Conservation (phyloP, 2,329 filamentous ascomycete genomes). For the Xylaria sp. region DNA sequence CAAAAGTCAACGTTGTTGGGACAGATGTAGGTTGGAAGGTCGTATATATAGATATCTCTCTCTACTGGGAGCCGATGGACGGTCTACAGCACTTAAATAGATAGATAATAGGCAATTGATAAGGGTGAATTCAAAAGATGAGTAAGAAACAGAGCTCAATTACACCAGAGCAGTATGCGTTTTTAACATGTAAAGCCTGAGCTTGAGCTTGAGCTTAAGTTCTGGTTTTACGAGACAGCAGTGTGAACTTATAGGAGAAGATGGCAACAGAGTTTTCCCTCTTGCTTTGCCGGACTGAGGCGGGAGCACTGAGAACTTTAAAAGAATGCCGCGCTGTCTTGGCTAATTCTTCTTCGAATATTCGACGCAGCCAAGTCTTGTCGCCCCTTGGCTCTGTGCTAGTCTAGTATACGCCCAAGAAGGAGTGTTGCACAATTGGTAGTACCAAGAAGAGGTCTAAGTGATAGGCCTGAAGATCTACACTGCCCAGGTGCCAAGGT, state of each 20-base stretch:
- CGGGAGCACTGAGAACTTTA: conserved; percentile 33
- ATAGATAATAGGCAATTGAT: neutral
- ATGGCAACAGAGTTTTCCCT: neutral
- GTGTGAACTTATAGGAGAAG: conserved; percentile 3
- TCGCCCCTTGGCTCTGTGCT: conserved; percentile 17
- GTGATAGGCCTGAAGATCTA: conserved; percentile 31
- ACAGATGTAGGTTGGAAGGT: neutral
- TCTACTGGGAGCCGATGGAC: neutral
- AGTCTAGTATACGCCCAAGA: neutral
- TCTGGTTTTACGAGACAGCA: neutral
- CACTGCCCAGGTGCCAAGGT: conserved; percentile 36
- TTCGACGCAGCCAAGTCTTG: conserved; percentile 46
- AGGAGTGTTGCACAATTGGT: conserved; percentile 35
- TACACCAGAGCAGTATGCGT: neutral
- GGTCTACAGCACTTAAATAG: neutral
- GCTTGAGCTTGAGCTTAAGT: neutral
- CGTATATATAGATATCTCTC: neutral
- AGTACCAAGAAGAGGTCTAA: conserved; percentile 19
- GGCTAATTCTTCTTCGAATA: conserved; percentile 46
- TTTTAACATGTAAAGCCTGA: neutral
- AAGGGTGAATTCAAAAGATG: neutral
- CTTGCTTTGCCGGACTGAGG: conserved; percentile 7
- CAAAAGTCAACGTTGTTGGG: neutral
- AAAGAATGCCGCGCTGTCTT: conserved; percentile 38
- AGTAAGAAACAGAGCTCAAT: neutral